Conservation (phyloP, 768 basidiomycete species). For the Panaeolus papilionaceus region DNA sequence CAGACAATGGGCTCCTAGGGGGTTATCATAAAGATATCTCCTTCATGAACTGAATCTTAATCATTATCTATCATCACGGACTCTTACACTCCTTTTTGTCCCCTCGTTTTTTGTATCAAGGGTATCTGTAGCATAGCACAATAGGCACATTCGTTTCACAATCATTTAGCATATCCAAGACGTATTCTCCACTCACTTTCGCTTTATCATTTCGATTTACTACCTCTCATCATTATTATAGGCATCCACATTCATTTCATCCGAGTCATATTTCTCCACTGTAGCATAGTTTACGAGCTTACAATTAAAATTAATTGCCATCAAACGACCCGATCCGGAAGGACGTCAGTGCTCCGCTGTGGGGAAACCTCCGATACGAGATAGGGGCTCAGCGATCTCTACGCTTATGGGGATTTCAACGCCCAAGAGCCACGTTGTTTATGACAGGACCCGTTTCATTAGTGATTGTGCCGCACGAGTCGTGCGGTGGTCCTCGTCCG, state of each 20-base stretch:
- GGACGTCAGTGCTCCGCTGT: neutral
- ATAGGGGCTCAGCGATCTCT: neutral
- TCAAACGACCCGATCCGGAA: slow-evolving; percentile 1
- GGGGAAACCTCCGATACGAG: neutral
- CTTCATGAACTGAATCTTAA: neutral
- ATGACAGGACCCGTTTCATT: neutral
- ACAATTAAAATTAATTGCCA: neutral
- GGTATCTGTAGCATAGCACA: neutral
- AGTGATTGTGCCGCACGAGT: neutral
- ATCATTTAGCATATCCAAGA: neutral
- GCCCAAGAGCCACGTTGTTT: neutral
- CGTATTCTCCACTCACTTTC: neutral
- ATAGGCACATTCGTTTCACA: neutral
- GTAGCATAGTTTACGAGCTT: slow-evolving; percentile 1
- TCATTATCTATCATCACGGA: slow-evolving; percentile 1
- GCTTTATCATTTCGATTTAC: neutral
- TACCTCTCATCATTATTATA: neutral
- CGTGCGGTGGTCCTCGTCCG: neutral
- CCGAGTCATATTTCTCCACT: neutral
- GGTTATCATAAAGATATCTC: slow-evolving; percentile 8
- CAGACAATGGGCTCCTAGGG: neutral
- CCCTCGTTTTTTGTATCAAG: neutral
- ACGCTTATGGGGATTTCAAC: neutral
- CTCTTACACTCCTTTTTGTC: neutral
- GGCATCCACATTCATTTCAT: neutral